Evolutionary conservation across 371 early-diverging fungal genomes (phyloP), one percentile per base, ranked within the genome.

Genomic region (Smittium mucronatum): DNA sequence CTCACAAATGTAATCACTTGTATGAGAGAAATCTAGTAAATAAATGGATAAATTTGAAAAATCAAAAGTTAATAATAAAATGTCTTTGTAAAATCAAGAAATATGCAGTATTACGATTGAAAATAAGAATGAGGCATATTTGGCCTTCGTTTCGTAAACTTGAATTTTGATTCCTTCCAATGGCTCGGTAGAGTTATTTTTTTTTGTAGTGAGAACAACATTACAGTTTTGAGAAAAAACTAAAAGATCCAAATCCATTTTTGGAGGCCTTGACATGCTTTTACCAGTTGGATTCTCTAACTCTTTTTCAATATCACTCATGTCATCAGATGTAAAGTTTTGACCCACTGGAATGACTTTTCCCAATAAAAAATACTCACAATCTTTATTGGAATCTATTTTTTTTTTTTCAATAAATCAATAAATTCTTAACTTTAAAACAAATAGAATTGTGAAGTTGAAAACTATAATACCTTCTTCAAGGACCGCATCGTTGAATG

Each of bases 1-100:
- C 81, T 76, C 29, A 87, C 82, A 58, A 87, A 70, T 25, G 86
- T 73, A 66, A 83, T 81, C 26, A 86, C 79, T 74, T 89, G 88
- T 2, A 83, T 74, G 1, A 69, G 32, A 5, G 26, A 26, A 15
- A 67, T 47, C 67, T 67, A 67, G 17, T 28, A n/a, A n/a, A n/a
- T n/a, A n/a, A n/a, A n/a, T n/a, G n/a, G n/a, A n/a, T n/a, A n/a
- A n/a, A n/a, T n/a, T n/a, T n/a, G n/a, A n/a, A n/a, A n/a, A n/a
- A n/a, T n/a, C n/a, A n/a, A n/a, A n/a, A n/a, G n/a, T n/a, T n/a
- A n/a, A n/a, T n/a, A n/a, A n/a, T n/a, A n/a, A n/a, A n/a, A n/a
- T n/a, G n/a, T n/a, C n/a, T n/a, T n/a, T n/a, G n/a, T n/a, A n/a
- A n/a, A n/a, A n/a, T n/a, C n/a, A n/a, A n/a, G n/a, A 28, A 28